Evolutionary conservation across 768 basidiomycete species (phyloP), one percentile per base, ranked within the genome.

Genomic region (Galerina marginata): DNA sequence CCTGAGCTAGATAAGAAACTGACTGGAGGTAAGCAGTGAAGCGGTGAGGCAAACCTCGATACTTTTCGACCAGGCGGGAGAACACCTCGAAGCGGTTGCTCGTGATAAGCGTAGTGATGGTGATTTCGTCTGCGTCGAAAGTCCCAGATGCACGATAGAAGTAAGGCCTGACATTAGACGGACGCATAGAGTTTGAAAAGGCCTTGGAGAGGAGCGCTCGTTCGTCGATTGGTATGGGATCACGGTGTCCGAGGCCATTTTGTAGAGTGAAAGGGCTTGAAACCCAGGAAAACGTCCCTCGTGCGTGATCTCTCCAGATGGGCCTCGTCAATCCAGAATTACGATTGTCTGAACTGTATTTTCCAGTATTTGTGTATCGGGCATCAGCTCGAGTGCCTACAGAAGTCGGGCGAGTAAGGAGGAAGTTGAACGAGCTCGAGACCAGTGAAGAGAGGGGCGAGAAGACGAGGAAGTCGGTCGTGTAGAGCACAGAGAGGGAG

Each of bases 31-130:
- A 53, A 9, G 12, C 11, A 59, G 46, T 47, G 46, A 56, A 48
- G 36, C 45, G 36, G 39, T 33, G 16, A 36, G 14, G 60, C 78
- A 46, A 60, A 90, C 92, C 93, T 79, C 84, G 80, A 71, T 95
- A 93, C n/a, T 81, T 84, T 69, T 87, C 83, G 6, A 88, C 89
- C n/a, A 95, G 78, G 49, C 86, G 82, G 16, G 81, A 79, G 65
- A 95, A 86, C 33, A 89, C 89, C 46, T 85, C 78, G 72, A 93
- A 89, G 15, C 93, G 82, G 65, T 91, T 89, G 67, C 84, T 86
- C 2, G 93, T 95, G 38, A 95, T 88, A 36, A 94, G 81, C 0
- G 93, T 95, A 0, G 93, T 91, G 56, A 95, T 86, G 2, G 93
- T 95, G 53, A 95, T 86, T 62, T 93, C 92, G 39, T 89, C 82